These are phyloP conservation scores for Bidens hawaiensis DNA, from an alignment of 140 eudicot genomes.

Conservation along the genomic window DNA sequence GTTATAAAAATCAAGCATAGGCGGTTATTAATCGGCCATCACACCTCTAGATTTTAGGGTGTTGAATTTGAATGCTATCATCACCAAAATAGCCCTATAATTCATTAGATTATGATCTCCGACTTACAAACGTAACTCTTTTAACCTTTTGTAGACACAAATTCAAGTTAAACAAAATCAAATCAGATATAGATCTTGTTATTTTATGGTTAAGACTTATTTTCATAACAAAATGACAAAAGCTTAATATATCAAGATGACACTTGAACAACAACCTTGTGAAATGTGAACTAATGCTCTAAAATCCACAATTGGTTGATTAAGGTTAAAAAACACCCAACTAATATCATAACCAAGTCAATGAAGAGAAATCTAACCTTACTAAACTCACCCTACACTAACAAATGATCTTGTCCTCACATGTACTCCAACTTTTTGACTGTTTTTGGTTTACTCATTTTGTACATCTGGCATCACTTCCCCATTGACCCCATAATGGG, in stretches of 20 bases:
- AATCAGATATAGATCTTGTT: too few species aligned
- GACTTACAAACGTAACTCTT: too few species aligned
- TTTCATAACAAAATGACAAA: background rate
- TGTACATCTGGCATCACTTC: constrained; percentile 47
- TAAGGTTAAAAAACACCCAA: background rate
- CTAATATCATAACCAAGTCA: background rate
- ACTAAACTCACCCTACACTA: constrained; percentile 11
- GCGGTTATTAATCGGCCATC: too few species aligned
- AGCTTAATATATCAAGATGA: background rate
- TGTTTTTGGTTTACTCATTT: constrained; percentile 38
- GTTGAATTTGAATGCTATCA: too few species aligned
- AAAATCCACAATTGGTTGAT: background rate
- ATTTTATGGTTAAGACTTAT: too few species aligned
- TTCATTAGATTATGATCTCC: too few species aligned
- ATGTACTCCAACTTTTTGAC: constrained; percentile 42
- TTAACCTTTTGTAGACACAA: too few species aligned
- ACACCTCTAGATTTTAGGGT: too few species aligned
- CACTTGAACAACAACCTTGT: background rate
- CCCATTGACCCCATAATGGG: constrained; percentile 45
- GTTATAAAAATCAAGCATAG: too few species aligned
- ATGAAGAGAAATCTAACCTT: constrained; percentile 20
- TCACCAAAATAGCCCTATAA: too few species aligned
- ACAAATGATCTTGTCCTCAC: constrained; percentile 32
- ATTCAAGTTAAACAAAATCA: too few species aligned
- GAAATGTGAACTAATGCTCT: background rate